Percentiles rank a stretch among this genome's conserved stretches.
These are phyloP conservation scores for Zelopaecilomyces penicillatus DNA, from an alignment of 2,329 filamentous ascomycete species.

Conservation along the genomic window DNA sequence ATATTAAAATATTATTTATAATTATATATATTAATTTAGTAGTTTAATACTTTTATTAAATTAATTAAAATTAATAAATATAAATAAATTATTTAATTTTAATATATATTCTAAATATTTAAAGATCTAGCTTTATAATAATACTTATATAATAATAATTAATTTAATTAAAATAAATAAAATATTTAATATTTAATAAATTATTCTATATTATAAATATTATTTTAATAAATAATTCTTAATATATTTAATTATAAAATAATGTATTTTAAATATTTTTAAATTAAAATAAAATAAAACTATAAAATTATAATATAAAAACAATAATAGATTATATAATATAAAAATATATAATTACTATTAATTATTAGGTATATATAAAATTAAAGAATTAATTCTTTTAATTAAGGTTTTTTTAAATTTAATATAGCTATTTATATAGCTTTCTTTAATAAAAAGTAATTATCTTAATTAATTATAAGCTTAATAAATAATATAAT, in stretches of 20 bases:
- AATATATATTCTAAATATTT: not conserved
- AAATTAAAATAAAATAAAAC: not conserved
- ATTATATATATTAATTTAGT: not conserved
- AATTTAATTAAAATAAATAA: not conserved
- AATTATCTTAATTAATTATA: not conserved
- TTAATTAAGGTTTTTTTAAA: not conserved
- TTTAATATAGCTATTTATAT: not conserved
- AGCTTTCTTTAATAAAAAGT: not conserved
- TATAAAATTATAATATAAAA: not conserved
- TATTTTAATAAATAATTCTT: not conserved
- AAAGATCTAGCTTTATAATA: not conserved
- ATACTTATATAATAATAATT: not conserved
- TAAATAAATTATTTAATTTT: not conserved
- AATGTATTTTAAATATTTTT: not conserved
- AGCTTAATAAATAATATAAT: not conserved
- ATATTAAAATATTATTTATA: slow-evolving; percentile 1
- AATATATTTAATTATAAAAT: not conserved
- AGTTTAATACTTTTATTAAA: slow-evolving; percentile 1
- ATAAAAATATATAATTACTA: not conserved
- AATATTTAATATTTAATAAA: not conserved
- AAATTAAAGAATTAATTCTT: not conserved
- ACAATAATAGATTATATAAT: not conserved
- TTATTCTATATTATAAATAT: not conserved
- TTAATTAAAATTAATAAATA: not conserved
- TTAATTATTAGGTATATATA: not conserved